phyloP scores from a whole-genome alignment of 1,284 basidiomycete species.

The Fomes fomentarius region DNA sequence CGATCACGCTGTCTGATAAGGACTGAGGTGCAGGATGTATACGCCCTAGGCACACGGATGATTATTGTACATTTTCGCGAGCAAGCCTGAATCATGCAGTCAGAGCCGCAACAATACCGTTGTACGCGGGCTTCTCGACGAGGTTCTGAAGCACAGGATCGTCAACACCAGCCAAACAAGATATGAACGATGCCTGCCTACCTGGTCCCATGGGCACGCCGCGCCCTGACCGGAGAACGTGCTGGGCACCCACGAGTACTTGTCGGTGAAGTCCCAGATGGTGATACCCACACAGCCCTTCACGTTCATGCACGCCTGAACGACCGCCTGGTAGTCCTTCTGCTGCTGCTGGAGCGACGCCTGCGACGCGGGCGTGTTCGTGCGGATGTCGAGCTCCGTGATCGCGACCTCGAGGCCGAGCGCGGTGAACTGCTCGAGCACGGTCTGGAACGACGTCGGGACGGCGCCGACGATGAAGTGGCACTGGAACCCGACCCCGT shows the following conservation, averaged over 20 bases:
- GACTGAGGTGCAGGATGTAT: neutral
- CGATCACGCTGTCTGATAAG: neutral
- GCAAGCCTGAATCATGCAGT: neutral
- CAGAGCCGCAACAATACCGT: conserved; percentile 28
- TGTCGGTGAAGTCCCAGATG: conserved; percentile 53
- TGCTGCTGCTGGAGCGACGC: conserved; percentile 52
- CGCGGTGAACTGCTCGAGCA: conserved; percentile 48
- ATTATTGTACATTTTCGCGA: conserved; percentile 1
- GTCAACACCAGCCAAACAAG: neutral
- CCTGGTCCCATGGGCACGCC: conserved; percentile 38
- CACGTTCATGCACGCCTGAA: conserved; percentile 47
- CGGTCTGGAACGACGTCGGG: conserved; percentile 41
- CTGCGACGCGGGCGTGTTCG: conserved; percentile 48
- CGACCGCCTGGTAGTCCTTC: conserved; percentile 49
- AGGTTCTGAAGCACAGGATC: conserved; percentile 22
- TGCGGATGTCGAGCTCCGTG: conserved; percentile 59
- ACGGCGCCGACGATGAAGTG: conserved; percentile 56
- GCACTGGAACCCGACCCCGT: conserved; percentile 52
- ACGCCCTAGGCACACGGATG: neutral
- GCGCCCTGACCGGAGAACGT: conserved; percentile 40
- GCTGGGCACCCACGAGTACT: conserved; percentile 38
- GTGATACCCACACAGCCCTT: conserved; percentile 48
- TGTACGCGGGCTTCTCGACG: conserved; percentile 31
- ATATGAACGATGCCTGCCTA: conserved; percentile 3
- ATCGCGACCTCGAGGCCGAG: conserved; percentile 59